Base-by-base conservation (phyloP, 768 basidiomycete genomes). In the Russula griseocarnosa region DNA sequence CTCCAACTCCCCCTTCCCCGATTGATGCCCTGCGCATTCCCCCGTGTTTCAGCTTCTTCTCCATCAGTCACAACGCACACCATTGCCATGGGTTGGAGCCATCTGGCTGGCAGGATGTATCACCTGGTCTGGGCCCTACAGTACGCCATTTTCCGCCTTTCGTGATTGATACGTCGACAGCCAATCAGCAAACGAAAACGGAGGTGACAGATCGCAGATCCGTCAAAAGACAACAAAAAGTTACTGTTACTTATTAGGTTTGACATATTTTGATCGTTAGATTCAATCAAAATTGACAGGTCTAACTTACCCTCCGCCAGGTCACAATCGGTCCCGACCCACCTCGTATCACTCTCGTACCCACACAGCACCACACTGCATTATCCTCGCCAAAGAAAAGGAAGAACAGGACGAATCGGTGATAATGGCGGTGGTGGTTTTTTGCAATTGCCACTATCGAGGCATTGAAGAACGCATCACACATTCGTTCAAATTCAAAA, bases 201-300 rank as follows among this genome's bases (percentile, higher is more conserved):
- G 44, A 20, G 44, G 44, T n/a, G 11, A n/a, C 22, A 47, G 24
- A 47, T 47, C 46, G 46, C 46, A 47, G 22, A 47, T 47, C 46
- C 11, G 46, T 22, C n/a, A 9, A 47, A 47, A 47, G 13, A 5
- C 14, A 16, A 38, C 38, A 38, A 36, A 36, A 38, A 38, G 13
- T 40, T n/a, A 47, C n/a, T n/a, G n/a, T n/a, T n/a, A 47, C 46
- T 47, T 47, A 47, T 47, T 47, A 47, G 24, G 46, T 47, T 47
- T 47, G 46, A 47, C 46, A 47, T 47, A n/a, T 22, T 22, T 13
- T 22, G 46, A 47, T 47, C 46, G 20, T 20, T 44, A 22, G 44
- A 22, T 11, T 11, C 20, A 30, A 30, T 1, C 44, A 46, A 38
- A 14, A 18, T 22, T 47, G 22, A 44, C 44, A 44, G 9, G 6